These are phyloP conservation scores for Cytospora leucostoma DNA, from an alignment of 2,329 filamentous ascomycete species.

Conservation along the genomic window DNA sequence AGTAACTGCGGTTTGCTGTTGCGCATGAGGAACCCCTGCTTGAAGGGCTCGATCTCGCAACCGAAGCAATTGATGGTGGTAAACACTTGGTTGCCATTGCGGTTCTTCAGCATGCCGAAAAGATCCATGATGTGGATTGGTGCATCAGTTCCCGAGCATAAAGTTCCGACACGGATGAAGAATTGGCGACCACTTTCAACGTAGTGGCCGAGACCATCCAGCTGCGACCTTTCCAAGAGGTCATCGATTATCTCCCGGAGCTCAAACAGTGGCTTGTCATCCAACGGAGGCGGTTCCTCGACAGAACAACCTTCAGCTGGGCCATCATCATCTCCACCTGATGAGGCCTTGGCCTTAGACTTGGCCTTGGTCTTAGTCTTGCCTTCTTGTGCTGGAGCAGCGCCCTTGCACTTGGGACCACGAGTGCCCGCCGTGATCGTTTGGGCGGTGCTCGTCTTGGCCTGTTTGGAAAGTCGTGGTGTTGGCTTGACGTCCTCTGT, in stretches of 20 bases:
- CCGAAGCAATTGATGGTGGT: slow-evolving; percentile 53
- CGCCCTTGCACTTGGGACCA: background rate
- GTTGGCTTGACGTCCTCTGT: background rate
- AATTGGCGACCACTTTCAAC: background rate
- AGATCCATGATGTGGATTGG: slow-evolving; percentile 59
- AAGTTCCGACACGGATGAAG: slow-evolving; percentile 57
- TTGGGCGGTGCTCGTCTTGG: background rate
- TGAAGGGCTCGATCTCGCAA: slow-evolving; percentile 63
- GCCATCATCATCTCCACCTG: background rate
- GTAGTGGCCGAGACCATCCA: slow-evolving; percentile 10
- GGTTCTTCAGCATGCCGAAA: slow-evolving; percentile 23
- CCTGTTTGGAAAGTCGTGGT: background rate
- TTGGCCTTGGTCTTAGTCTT: background rate
- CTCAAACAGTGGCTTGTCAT: slow-evolving; percentile 4
- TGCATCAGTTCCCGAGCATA: slow-evolving; percentile 78
- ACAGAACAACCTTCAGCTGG: background rate
- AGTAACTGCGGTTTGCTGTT: slow-evolving; percentile 57
- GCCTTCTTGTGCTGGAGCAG: background rate
- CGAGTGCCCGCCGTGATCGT: background rate
- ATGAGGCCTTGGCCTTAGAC: background rate
- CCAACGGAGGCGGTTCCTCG: background rate
- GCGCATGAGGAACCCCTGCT: slow-evolving; percentile 64
- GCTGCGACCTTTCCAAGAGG: background rate
- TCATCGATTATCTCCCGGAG: slow-evolving; percentile 13
- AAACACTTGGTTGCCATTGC: slow-evolving; percentile 12